Evolutionary conservation across 331 rosid species (phyloP).

Genomic region (Acacia concinna): DNA sequence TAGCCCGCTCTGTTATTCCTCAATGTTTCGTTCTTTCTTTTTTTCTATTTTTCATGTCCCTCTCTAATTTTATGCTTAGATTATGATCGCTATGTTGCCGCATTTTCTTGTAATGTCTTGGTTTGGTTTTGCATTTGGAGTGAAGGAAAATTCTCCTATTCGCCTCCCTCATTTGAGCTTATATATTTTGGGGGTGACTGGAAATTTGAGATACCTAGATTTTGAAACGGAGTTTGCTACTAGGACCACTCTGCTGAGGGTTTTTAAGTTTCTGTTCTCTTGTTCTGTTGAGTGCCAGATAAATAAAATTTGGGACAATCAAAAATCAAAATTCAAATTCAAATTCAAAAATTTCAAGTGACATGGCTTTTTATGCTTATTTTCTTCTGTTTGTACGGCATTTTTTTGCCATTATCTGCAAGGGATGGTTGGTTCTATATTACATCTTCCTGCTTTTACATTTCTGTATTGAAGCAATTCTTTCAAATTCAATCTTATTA

Average conservation of each 20-base stretch:
- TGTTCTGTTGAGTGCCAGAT: constrained; percentile 2
- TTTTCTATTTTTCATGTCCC: not conserved
- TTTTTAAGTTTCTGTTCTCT: not conserved
- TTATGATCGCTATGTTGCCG: not conserved
- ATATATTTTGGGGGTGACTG: not conserved
- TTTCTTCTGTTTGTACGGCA: not conserved
- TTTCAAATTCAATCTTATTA: not conserved
- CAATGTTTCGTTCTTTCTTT: not conserved
- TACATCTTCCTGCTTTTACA: not conserved
- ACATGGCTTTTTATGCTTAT: not conserved
- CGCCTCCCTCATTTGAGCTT: not conserved
- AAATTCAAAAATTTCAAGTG: not conserved
- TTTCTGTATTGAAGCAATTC: not conserved
- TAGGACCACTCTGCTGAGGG: not conserved
- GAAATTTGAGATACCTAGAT: not conserved
- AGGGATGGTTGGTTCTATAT: not conserved
- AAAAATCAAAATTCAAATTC: not conserved
- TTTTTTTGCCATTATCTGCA: not conserved
- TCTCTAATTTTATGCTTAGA: not conserved
- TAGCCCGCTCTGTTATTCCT: constrained; percentile 26
- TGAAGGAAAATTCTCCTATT: not conserved
- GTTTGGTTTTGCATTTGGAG: not conserved
- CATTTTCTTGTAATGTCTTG: not conserved
- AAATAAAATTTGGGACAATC: constrained; percentile 9
- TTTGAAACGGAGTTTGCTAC: constrained; percentile 7